These are phyloP conservation scores for Neurospora sp. DNA, from an alignment of 495 filamentous ascomycete species.

Conservation along the genomic window DNA sequence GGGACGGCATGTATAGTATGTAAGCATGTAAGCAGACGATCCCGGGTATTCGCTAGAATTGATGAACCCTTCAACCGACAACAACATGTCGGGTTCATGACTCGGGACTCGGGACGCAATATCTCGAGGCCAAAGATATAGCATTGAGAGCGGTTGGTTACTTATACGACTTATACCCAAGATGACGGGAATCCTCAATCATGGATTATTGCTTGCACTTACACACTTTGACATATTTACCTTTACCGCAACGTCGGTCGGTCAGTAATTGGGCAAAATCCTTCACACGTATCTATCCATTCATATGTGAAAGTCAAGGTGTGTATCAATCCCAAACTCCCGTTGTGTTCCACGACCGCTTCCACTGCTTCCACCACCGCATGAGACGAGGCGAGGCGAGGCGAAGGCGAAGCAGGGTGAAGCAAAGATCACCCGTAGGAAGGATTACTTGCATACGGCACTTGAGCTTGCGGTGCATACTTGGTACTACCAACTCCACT, in stretches of 20 bases:
- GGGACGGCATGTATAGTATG: background rate
- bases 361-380: background rate
- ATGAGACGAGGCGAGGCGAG: background rate
- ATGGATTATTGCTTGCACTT: too few relatives aligned
- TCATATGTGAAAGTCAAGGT: too few relatives aligned
- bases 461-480: background rate
- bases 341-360: background rate
- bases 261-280: too few relatives aligned
- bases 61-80: background rate
- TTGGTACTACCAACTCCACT: too few relatives aligned
- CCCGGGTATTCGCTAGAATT: background rate
- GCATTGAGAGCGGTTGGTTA: background rate
- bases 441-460: background rate
- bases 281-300: too few relatives aligned
- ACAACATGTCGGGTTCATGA: background rate
- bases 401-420: background rate
- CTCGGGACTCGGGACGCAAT: background rate
- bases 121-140: background rate
- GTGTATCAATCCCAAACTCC: background rate
- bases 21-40: background rate
- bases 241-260: too few relatives aligned
- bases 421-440: background rate
- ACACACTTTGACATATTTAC: too few relatives aligned
- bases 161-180: background rate
- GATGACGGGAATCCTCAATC: background rate